Conservation (phyloP, 1,139 yeast species). For the Trichomonascaceae sp. region DNA sequence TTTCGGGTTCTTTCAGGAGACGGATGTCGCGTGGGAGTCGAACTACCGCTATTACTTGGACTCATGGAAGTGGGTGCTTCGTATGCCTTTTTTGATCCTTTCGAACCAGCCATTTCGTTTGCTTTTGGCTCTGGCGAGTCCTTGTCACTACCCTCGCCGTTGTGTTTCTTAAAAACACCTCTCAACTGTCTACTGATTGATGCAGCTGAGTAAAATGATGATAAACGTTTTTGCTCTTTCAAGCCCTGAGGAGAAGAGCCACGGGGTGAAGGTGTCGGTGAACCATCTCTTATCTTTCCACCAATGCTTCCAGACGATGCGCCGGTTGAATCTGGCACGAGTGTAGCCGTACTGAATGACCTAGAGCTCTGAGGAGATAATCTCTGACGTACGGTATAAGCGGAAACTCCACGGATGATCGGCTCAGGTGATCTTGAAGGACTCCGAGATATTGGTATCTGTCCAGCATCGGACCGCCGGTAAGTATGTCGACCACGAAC, state of each 20-base stretch:
- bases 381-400: neutral
- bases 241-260: neutral
- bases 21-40: neutral
- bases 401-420: neutral
- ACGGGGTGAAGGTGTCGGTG: neutral
- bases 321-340: neutral
- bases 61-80: neutral
- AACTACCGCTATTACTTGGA: neutral
- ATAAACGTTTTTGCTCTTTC: neutral
- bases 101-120: neutral
- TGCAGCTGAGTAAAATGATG: conserved; percentile 2
- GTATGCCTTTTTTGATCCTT: neutral
- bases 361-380: neutral
- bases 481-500: neutral
- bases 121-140: neutral
- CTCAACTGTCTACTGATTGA: conserved; percentile 4
- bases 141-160: neutral
- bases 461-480: neutral
- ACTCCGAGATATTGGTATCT: neutral
- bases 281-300: neutral
- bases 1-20: neutral
- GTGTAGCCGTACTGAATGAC: neutral
- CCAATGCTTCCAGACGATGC: neutral
- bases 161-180: conserved; percentile 2
- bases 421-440: neutral